Evolutionary conservation across 2,329 filamentous ascomycete genomes (phyloP), one percentile per base, ranked within the genome.

Genomic region (Cryphonectria carpinicola): DNA sequence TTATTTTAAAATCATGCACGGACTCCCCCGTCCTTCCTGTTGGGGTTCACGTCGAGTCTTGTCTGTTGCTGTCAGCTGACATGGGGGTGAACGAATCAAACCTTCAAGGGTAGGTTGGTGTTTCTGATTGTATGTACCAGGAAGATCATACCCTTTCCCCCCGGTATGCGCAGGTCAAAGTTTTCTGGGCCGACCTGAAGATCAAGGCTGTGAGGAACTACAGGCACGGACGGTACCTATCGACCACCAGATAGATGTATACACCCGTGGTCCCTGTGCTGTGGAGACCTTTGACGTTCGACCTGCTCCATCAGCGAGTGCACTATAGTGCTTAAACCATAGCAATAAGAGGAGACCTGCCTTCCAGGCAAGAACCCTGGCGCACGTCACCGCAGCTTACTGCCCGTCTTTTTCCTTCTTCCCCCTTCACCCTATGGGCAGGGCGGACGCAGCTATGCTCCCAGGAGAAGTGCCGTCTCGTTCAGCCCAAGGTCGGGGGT

Each of bases 151-250:
- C 10, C 25, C 52, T 14, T 46, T 46, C 13, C 19, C 32, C 56
- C 28, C 2, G 28, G 28, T 8, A 58, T 32, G 28, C 7, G 56
- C 25, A 37, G 37, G 19, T 37, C 32, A 22, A 46, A 19, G 17
- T 3, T 19, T 4, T 46, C 17, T 46, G 28, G 52, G 6, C n/a
- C 56, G 25, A 32, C 56, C 28, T 32, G 32, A 14, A 60, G 32
- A 37, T 58, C 54, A 58, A 39, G 19, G 25, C 19, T 22, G 32
- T 43, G n/a, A n/a, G 65, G 58, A 32, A 32, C 32, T 3, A 32
- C 69, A n/a, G 69, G 66, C 54, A 71, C 69, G 69, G 69, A 52
- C 69, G 69, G 65, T 71, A 61, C 66, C n/a, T 49, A n/a, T 58
- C 39, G 39, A 35, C 28, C 58, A 43, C 41, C 41, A 22, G 49